These are phyloP conservation scores for Diaporthe capsici DNA, from an alignment of 2,329 filamentous ascomycete species.

Conservation along the genomic window DNA sequence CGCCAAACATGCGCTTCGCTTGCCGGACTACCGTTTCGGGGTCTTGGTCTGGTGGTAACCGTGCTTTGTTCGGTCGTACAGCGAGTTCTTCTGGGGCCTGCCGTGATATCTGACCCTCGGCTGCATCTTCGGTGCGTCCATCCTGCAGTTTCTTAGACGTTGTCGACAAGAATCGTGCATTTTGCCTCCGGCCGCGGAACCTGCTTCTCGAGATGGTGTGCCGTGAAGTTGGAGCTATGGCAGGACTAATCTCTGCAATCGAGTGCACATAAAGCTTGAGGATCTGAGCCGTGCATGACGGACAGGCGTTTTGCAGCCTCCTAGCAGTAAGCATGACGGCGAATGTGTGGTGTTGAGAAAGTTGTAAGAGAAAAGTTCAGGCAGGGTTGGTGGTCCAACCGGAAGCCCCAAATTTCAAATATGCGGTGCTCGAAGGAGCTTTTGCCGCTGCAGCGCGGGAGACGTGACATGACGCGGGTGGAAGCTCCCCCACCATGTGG, in stretches of 20 bases:
- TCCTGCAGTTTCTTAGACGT: conserved; percentile 25
- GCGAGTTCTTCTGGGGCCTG: conserved; percentile 28
- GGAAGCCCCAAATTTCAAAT: conserved; percentile 42
- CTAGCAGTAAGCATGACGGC: conserved; percentile 55
- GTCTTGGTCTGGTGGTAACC: conserved; percentile 47
- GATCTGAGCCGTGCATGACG: conserved; percentile 55
- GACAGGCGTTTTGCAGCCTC: conserved; percentile 54
- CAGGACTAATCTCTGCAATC: conserved; percentile 45
- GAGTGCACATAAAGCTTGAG: conserved; percentile 54
- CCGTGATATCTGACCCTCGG: neutral
- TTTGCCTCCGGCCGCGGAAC: conserved; percentile 24
- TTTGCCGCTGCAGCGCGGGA: conserved; percentile 37
- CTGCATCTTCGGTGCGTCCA: conserved; percentile 2
- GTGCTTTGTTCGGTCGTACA: neutral
- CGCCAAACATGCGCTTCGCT: conserved; percentile 82
- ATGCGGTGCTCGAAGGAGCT: neutral
- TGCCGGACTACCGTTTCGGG: conserved; percentile 77
- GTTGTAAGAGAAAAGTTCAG: neutral
- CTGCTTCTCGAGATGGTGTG: conserved; percentile 27
- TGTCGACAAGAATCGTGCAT: conserved; percentile 38
- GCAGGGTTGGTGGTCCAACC: conserved; percentile 32
- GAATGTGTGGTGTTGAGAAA: conserved; percentile 13
- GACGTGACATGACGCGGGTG: conserved; percentile 30
- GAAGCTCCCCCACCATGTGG: conserved; percentile 3
- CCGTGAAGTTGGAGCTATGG: conserved; percentile 30